A percentile compares a stretch with the other conserved stretches of the same genome.
phyloP scores from a whole-genome alignment of 208 protist genomes.

The Leishmania arabica region DNA sequence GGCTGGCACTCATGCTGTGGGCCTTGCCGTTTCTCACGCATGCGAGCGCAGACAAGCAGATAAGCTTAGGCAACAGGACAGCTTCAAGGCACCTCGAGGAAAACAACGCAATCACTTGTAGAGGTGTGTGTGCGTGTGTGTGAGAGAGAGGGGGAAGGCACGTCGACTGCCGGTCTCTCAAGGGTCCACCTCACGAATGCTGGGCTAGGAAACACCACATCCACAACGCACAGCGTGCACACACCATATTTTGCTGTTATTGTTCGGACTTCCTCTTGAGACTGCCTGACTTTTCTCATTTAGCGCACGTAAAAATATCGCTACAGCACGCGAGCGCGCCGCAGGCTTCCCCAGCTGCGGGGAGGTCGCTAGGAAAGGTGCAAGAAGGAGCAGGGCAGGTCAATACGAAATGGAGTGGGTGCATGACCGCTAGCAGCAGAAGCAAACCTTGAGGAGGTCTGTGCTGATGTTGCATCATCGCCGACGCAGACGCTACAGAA shows the following conservation, averaged over 20 bases:
- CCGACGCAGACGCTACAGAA: not conserved
- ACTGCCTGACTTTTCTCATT: not conserved
- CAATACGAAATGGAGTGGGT: not conserved
- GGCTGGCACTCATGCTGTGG: not conserved
- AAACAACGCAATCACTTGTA: not conserved
- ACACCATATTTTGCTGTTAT: not conserved
- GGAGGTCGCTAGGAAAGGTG: not conserved
- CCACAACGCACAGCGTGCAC: not conserved
- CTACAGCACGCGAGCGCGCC: not conserved
- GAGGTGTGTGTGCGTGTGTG: not conserved
- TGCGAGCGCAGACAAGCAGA: not conserved
- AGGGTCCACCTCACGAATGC: not conserved
- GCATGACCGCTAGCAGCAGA: not conserved
- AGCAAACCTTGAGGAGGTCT: not conserved
- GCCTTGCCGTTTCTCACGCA: not conserved
- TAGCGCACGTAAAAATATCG: not conserved
- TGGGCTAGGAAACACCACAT: not conserved
- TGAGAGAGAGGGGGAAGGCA: not conserved
- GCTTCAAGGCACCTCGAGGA: not conserved
- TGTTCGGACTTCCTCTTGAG: not conserved
- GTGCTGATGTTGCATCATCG: not conserved
- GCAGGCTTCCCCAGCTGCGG: not conserved
- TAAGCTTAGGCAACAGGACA: not conserved
- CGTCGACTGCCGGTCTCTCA: not conserved
- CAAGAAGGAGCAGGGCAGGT: not conserved